Percentiles rank a stretch among this genome's conserved stretches.
Conservation (phyloP, 495 filamentous ascomycete species). For the Podospora tetraspora region DNA sequence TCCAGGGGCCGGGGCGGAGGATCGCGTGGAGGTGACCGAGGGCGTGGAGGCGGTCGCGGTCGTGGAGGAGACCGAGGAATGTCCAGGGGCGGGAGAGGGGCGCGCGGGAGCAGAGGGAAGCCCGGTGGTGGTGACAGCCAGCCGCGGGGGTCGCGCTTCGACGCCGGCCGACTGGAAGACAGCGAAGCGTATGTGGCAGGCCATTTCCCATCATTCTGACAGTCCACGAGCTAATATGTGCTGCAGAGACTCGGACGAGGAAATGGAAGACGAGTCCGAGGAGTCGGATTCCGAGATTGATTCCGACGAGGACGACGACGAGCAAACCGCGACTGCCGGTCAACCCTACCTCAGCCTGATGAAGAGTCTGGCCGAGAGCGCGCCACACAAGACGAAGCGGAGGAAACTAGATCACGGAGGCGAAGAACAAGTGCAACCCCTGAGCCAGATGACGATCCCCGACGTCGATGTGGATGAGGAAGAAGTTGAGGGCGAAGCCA, state of each 20-base stretch:
- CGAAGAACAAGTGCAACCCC: constrained; percentile 9
- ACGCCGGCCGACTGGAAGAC: constrained; percentile 31
- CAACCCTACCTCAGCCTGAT: constrained; percentile 62
- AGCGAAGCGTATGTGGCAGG: constrained; percentile 32
- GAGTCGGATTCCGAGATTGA: constrained; percentile 43
- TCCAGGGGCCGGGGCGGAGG: constrained; percentile 22
- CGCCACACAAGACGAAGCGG: constrained; percentile 57
- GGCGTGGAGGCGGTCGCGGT: constrained; percentile 21
- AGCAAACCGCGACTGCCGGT: constrained; percentile 30
- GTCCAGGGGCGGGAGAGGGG: constrained; percentile 21
- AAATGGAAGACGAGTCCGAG: constrained; percentile 32
- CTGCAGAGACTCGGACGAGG: constrained; percentile 16
- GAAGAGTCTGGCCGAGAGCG: constrained; percentile 54
- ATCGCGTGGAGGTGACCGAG: constrained; percentile 16
- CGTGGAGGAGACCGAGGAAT: constrained; percentile 23
- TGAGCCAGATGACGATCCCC: constrained; percentile 12
- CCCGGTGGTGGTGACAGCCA: constrained; percentile 29
- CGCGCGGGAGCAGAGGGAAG: constrained; percentile 18
- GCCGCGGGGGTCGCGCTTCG: constrained; percentile 30
- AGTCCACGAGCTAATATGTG: constrained; percentile 5
- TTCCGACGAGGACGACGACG: constrained; percentile 38
- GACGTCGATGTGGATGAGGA: constrained; percentile 15
- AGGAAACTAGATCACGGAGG: constrained; percentile 55
- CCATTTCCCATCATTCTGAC: background rate
- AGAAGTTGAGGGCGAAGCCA: constrained; percentile 20